These are phyloP conservation scores for Zygosaccharomyces sapae DNA, from an alignment of 1,139 yeast genomes.

Conservation along the genomic window DNA sequence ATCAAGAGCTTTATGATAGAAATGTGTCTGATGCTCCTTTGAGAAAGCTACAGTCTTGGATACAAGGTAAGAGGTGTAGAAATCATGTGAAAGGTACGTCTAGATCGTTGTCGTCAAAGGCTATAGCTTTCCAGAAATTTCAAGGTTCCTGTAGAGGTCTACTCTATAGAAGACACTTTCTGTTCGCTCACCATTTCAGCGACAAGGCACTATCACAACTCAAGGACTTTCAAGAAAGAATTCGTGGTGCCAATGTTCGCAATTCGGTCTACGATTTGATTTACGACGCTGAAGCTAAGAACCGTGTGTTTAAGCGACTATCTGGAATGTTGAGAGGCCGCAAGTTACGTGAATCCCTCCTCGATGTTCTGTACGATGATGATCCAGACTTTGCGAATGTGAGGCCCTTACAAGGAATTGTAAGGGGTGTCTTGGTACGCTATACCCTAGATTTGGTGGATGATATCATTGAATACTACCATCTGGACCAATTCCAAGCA, in stretches of 20 bases:
- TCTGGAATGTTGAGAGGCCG: constrained; percentile 8
- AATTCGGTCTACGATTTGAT: background rate
- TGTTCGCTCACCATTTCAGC: background rate
- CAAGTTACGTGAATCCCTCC: constrained; percentile 4
- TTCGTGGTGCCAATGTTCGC: constrained; percentile 4
- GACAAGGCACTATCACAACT: background rate
- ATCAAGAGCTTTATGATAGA: constrained; percentile 18
- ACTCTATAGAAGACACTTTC: constrained; percentile 8
- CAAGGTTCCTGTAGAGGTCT: constrained; percentile 42
- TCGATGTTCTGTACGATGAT: constrained; percentile 1
- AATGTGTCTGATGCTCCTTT: constrained; percentile 18
- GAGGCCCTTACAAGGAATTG: constrained; percentile 38
- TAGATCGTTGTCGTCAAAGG: constrained; percentile 7
- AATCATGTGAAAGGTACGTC: constrained; percentile 6
- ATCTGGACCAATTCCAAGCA: constrained; percentile 40
- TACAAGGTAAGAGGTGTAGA: constrained; percentile 34
- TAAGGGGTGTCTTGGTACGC: constrained; percentile 49
- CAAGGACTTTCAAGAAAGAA: constrained; percentile 1
- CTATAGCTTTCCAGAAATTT: constrained; percentile 17
- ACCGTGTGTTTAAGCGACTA: constrained; percentile 5
- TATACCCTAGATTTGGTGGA: constrained; percentile 47
- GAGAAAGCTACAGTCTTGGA: constrained; percentile 35
- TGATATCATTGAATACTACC: constrained; percentile 47
- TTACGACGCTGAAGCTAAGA: background rate
- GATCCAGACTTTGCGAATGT: constrained; percentile 24